A percentile compares a stretch with the other conserved stretches of the same genome.
Evolutionary conservation across 805 yeast genomes (phyloP).

Genomic region (Barnettozyma californica): DNA sequence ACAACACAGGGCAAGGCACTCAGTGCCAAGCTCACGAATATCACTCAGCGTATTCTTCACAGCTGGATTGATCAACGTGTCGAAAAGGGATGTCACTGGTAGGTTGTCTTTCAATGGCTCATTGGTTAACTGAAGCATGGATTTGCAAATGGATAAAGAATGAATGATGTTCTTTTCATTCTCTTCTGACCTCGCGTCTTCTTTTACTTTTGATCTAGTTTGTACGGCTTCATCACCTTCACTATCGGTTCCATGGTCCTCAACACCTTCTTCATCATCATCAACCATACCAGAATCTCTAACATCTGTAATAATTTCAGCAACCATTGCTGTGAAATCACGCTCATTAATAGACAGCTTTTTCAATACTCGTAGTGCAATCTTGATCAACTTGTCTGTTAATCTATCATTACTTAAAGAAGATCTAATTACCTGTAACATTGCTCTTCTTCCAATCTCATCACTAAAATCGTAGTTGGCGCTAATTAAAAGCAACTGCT

Average conservation of each 20-base stretch:
- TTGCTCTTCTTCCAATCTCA: slow-evolving; percentile 80
- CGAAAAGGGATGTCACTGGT: slow-evolving; percentile 62
- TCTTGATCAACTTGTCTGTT: slow-evolving; percentile 46
- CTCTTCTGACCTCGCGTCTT: slow-evolving; percentile 7
- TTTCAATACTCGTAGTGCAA: slow-evolving; percentile 59
- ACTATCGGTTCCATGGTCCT: background rate
- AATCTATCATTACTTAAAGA: slow-evolving; percentile 54
- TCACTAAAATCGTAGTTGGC: slow-evolving; percentile 79
- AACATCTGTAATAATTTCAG: slow-evolving; percentile 83
- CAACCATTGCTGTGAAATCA: slow-evolving; percentile 77
- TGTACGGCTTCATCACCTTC: slow-evolving; percentile 16
- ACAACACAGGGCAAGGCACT: slow-evolving; percentile 76
- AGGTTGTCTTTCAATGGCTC: slow-evolving; percentile 61
- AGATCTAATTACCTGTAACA: slow-evolving; percentile 55
- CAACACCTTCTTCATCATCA: slow-evolving; percentile 19
- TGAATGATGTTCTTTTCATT: slow-evolving; percentile 45
- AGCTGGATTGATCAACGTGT: slow-evolving; percentile 76
- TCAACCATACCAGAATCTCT: slow-evolving; percentile 47
- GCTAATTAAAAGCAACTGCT: slow-evolving; percentile 65
- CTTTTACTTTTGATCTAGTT: background rate
- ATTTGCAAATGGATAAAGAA: slow-evolving; percentile 63
- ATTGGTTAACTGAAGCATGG: slow-evolving; percentile 61
- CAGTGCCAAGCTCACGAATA: slow-evolving; percentile 60
- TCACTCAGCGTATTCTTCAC: slow-evolving; percentile 51
- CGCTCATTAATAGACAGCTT: slow-evolving; percentile 72